phyloP scores from a whole-genome alignment of 2,329 filamentous ascomycete genomes.

The Trichothecium roseum region DNA sequence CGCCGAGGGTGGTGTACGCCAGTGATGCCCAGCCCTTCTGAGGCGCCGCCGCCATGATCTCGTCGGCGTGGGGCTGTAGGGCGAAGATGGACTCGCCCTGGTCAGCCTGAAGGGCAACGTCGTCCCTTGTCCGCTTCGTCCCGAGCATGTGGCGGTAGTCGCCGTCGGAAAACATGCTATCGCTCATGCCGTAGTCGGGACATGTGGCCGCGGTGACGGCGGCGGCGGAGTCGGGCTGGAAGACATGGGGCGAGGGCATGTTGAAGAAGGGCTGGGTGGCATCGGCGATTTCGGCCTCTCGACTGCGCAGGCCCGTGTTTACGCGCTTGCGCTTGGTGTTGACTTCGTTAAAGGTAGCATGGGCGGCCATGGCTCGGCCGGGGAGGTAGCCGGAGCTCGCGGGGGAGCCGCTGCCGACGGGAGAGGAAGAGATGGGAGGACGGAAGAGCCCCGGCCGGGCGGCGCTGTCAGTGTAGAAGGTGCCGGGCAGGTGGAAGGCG shows the following conservation, averaged over 20 bases:
- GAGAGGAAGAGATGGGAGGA: slow-evolving; percentile 24
- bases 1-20: slow-evolving; percentile 51
- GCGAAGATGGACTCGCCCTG: neutral
- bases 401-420: slow-evolving; percentile 1
- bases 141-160: slow-evolving; percentile 44
- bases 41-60: slow-evolving; percentile 15
- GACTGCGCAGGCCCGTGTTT: slow-evolving; percentile 13
- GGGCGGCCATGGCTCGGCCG: slow-evolving; percentile 1
- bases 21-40: slow-evolving; percentile 43
- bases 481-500: slow-evolving; percentile 23
- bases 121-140: slow-evolving; percentile 29
- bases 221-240: slow-evolving; percentile 9
- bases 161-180: slow-evolving; percentile 46
- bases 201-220: slow-evolving; percentile 8
- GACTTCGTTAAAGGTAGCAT: slow-evolving; percentile 8
- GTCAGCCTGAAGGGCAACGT: slow-evolving; percentile 16
- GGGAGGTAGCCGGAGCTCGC: slow-evolving; percentile 26
- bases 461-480: slow-evolving; percentile 22
- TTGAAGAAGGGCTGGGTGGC: slow-evolving; percentile 9
- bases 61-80: slow-evolving; percentile 7
- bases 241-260: slow-evolving; percentile 1
- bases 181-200: slow-evolving; percentile 34
- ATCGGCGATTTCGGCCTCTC: slow-evolving; percentile 4
- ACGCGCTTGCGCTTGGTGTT: slow-evolving; percentile 35
- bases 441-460: slow-evolving; percentile 36